Evolutionary conservation across 495 filamentous ascomycete genomes (phyloP).

Genomic region (Sabuloglossum arenarium): DNA sequence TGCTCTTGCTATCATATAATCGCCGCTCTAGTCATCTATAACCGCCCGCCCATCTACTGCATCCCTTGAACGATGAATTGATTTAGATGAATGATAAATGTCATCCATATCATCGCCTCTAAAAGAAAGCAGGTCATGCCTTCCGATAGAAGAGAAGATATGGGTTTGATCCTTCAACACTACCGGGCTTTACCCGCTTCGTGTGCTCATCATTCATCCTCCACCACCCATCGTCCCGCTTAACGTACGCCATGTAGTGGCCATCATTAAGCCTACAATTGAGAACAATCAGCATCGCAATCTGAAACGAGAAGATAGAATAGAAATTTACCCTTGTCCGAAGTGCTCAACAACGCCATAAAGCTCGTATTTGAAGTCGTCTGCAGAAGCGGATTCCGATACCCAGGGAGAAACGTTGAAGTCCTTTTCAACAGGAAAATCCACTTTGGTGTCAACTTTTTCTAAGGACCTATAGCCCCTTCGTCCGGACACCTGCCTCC

Average conservation of each 20-base stretch:
- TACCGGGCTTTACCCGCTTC: not conserved
- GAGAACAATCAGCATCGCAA: not conserved
- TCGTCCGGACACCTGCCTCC: not conserved
- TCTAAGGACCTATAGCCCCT: not conserved
- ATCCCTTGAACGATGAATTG: too few species aligned
- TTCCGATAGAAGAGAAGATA: conserved; percentile 1
- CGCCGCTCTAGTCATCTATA: too few species aligned
- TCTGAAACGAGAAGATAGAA: not conserved
- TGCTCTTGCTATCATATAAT: too few species aligned
- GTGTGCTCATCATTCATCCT: not conserved
- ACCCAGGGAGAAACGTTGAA: not conserved
- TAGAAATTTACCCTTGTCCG: not conserved
- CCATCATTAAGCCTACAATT: not conserved
- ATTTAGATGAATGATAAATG: not conserved
- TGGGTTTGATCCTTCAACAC: not conserved
- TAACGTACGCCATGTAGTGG: not conserved
- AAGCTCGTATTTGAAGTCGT: not conserved
- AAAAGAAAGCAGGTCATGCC: not conserved
- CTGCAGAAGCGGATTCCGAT: not conserved
- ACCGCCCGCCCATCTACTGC: too few species aligned
- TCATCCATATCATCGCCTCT: not conserved
- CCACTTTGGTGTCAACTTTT: not conserved
- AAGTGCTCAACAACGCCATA: not conserved
- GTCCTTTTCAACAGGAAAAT: not conserved
- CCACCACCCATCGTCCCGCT: not conserved